Evolutionary conservation across 1,284 basidiomycete species (phyloP).

Genomic region (Taiwanofungus camphoratus): DNA sequence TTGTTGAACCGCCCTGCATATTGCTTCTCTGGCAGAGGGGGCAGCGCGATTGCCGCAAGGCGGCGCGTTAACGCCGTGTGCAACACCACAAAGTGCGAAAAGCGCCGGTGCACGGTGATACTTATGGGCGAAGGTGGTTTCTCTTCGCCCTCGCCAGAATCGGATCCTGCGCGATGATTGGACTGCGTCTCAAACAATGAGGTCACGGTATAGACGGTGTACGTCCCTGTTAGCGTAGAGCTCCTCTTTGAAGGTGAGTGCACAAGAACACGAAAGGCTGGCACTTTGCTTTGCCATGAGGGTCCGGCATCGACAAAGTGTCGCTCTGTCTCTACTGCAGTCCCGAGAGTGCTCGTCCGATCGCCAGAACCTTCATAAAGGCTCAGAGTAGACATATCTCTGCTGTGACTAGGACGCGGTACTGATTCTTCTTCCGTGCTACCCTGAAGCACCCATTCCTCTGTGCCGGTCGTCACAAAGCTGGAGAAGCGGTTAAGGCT

Average conservation of each 20-base stretch:
- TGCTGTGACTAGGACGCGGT: constrained; percentile 11
- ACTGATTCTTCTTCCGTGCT: constrained; percentile 23
- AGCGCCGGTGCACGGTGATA: constrained; percentile 74
- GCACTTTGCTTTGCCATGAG: constrained; percentile 67
- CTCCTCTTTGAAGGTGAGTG: constrained; percentile 74
- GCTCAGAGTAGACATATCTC: constrained; percentile 6
- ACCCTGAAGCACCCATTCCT: constrained; percentile 72
- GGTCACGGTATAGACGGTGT: constrained; percentile 72
- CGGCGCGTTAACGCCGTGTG: constrained; percentile 62
- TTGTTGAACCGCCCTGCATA: constrained; percentile 75
- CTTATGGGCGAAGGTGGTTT: constrained; percentile 37
- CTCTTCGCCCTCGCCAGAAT: constrained; percentile 17
- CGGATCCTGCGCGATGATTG: constrained; percentile 17
- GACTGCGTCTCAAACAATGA: constrained; percentile 51
- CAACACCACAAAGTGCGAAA: constrained; percentile 79
- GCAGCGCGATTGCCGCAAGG: constrained; percentile 71
- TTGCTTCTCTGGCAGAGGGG: constrained; percentile 79
- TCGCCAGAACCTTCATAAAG: constrained; percentile 30
- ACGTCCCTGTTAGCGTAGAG: constrained; percentile 63
- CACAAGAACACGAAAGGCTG: constrained; percentile 67
- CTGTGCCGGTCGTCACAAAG: constrained; percentile 82
- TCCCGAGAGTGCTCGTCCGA: constrained; percentile 18
- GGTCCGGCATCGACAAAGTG: constrained; percentile 75
- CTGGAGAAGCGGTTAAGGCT: constrained; percentile 76
- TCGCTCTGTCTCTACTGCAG: constrained; percentile 50